A percentile compares a stretch with the other conserved stretches of the same genome.
Conservation (phyloP, 2,329 filamentous ascomycete genomes). For the Myriosclerotinia scirpicola region DNA sequence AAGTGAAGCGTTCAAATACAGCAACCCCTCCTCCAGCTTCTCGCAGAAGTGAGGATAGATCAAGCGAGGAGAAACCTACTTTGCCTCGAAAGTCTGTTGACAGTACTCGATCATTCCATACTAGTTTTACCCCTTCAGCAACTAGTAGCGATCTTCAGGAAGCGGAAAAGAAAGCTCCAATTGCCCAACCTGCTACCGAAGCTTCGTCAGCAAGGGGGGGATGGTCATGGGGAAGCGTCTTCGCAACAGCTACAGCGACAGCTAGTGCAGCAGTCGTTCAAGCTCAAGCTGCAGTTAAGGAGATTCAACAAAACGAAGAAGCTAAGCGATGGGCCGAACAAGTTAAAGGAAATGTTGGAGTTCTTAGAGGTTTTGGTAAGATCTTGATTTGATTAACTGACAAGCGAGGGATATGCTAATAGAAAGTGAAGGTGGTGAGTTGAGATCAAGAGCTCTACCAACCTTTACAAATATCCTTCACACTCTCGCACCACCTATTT, state of each 20-base stretch:
- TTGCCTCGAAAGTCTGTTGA: conserved; percentile 71
- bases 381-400: conserved; percentile 3
- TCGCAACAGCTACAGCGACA: conserved; percentile 67
- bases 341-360: conserved; percentile 83
- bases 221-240: conserved; percentile 79
- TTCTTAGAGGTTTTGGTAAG: conserved; percentile 72
- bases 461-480: conserved; percentile 95
- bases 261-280: conserved; percentile 78
- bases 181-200: conserved; percentile 45
- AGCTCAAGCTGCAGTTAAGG: conserved; percentile 88
- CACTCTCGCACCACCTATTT: conserved; percentile 93
- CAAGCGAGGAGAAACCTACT: conserved; percentile 59
- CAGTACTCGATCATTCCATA: conserved; percentile 68
- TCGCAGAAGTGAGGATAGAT: conserved; percentile 47
- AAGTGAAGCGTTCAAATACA: conserved; percentile 52
- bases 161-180: conserved; percentile 52
- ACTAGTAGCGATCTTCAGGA: conserved; percentile 61
- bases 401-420: conserved; percentile 25
- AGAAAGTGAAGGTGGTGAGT: conserved; percentile 68
- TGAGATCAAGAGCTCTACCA: conserved; percentile 81
- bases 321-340: conserved; percentile 96
- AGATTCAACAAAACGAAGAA: conserved; percentile 95
- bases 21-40: conserved; percentile 49
- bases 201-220: conserved; percentile 57
- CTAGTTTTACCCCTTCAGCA: conserved; percentile 68